Evolutionary conservation across 2,329 filamentous ascomycete species (phyloP).

Genomic region (Ceratocystis eucalypticola): DNA sequence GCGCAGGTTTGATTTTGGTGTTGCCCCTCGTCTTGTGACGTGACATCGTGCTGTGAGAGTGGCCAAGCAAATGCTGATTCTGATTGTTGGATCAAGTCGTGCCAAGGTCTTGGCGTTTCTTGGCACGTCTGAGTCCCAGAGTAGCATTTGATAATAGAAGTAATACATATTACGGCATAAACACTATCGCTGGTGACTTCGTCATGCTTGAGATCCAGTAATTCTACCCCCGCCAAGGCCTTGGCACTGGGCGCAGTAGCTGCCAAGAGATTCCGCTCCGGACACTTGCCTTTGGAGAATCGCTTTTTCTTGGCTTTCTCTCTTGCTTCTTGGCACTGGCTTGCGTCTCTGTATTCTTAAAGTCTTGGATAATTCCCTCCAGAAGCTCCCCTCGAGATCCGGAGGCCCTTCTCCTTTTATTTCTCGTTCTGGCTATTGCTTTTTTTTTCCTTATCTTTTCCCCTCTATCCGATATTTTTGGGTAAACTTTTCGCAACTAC

Average conservation of each 20-base stretch:
- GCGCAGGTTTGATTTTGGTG: neutral
- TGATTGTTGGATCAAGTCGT: slow-evolving; percentile 12
- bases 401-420: neutral
- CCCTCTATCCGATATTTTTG: slow-evolving; percentile 1
- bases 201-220: neutral
- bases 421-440: neutral
- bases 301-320: neutral
- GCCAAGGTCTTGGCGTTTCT: slow-evolving; percentile 18
- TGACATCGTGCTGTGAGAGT: neutral
- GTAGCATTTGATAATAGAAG: slow-evolving; percentile 3
- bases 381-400: slow-evolving; percentile 1
- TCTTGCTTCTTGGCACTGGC: slow-evolving; percentile 15
- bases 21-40: slow-evolving; percentile 3
- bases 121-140: neutral
- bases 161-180: too few species aligned
- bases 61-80: neutral
- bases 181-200: slow-evolving; percentile 6
- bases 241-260: slow-evolving; percentile 19
- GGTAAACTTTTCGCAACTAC: neutral
- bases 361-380: slow-evolving; percentile 17
- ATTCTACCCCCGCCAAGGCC: slow-evolving; percentile 17
- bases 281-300: slow-evolving; percentile 10
- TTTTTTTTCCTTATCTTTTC: neutral
- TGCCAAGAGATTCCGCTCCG: slow-evolving; percentile 20
- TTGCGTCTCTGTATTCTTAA: slow-evolving; percentile 12